Percentiles rank a stretch among this genome's conserved stretches.
Evolutionary conservation across 306 rosid species (phyloP).

Genomic region (Alnus glutinosa): DNA sequence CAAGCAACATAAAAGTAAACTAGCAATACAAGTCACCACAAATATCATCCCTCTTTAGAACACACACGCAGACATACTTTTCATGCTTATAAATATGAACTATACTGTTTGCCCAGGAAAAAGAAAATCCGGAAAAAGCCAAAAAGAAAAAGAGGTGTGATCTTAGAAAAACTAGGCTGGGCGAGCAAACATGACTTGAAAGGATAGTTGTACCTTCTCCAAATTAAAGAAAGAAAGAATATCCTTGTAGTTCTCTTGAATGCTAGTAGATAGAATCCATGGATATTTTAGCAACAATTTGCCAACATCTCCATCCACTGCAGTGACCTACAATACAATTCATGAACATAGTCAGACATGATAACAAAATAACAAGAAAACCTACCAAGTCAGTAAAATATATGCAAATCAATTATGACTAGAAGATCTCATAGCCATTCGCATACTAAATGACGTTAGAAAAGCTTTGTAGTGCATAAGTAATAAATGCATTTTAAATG

Average conservation of each 20-base stretch:
- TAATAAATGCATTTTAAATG: background rate
- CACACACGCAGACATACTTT: background rate
- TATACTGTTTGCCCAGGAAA: background rate
- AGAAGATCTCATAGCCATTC: background rate
- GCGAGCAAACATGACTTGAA: slow-evolving; percentile 20
- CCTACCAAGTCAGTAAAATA: background rate
- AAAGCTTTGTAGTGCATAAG: background rate
- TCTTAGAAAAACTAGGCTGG: background rate
- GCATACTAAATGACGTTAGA: background rate
- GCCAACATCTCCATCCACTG: slow-evolving; percentile 47
- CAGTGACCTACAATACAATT: slow-evolving; percentile 51
- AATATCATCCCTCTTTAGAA: background rate
- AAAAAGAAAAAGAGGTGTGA: no score
- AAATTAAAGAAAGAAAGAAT: slow-evolving; percentile 49
- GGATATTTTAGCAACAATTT: slow-evolving; percentile 70
- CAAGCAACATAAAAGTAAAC: background rate
- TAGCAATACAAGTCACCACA: background rate
- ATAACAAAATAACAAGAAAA: background rate
- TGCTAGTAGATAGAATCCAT: slow-evolving; percentile 69
- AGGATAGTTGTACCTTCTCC: slow-evolving; percentile 53
- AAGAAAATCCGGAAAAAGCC: background rate
- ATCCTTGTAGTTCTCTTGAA: slow-evolving; percentile 65
- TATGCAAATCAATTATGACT: background rate
- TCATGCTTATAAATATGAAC: background rate
- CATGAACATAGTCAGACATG: slow-evolving; percentile 20